Evolutionary conservation across 768 basidiomycete genomes (phyloP).

Genomic region (Xerocomellus dryophilus): DNA sequence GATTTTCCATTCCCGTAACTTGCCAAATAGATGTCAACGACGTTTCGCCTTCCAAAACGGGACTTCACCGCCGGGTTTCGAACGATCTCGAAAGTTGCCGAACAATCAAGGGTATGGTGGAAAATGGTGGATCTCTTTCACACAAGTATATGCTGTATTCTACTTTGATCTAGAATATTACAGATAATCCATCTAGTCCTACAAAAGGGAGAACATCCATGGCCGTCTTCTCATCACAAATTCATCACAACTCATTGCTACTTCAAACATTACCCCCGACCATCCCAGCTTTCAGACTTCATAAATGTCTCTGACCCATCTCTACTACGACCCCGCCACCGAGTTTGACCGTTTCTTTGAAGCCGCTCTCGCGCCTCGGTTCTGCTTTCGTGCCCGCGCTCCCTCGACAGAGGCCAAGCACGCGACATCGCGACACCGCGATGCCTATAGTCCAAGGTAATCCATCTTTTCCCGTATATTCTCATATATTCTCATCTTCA

Average conservation of each 20-base stretch:
- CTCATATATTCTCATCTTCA: no score
- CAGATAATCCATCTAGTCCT: background rate
- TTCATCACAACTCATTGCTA: background rate
- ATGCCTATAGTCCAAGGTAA: constrained; percentile 24
- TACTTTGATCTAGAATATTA: background rate
- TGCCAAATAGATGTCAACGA: constrained; percentile 8
- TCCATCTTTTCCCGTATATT: background rate
- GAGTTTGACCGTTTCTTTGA: constrained; percentile 9
- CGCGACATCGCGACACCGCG: background rate
- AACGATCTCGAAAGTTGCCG: constrained; percentile 8
- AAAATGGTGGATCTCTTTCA: background rate
- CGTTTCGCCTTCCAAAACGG: background rate
- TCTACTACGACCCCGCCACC: constrained; percentile 5
- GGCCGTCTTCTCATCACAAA: background rate
- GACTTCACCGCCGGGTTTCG: background rate
- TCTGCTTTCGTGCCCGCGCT: background rate
- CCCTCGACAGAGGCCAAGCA: background rate
- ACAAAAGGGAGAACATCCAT: constrained; percentile 2
- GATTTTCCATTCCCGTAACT: background rate
- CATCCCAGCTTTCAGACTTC: background rate
- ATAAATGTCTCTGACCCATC: constrained; percentile 2
- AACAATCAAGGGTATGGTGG: background rate
- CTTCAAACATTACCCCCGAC: background rate
- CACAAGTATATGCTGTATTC: background rate
- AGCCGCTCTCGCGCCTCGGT: constrained; percentile 23